Base-by-base conservation (phyloP, 805 yeast genomes). In the Yamadazyma scolyti region DNA sequence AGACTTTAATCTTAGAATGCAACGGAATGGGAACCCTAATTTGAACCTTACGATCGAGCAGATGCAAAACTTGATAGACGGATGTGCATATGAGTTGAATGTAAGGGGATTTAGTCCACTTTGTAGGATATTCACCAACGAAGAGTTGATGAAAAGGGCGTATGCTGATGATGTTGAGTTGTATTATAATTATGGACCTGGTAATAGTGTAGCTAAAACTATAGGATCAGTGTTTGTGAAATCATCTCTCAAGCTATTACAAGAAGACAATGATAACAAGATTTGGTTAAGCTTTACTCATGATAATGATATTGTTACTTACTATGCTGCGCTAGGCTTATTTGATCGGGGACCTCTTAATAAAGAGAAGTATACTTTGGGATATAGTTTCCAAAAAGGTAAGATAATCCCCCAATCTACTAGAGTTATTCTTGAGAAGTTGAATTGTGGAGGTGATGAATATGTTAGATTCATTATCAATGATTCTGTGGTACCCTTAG, bases 61-160 rank as follows among this genome's bases (percentile, higher is more conserved):
- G 43, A 72, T 78, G 13, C 55, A 50, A 23, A 54, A 52, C 16
- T 44, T 84, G 39, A 77, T 81, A 44, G 64, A 66, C 7, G 68
- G 77, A 56, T 83, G 94, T 58, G 87, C 86, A 3, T 85, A 68
- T 51, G 95, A 86, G 54, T 57, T 82, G 30, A 85, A 84, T 35
- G 82, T 77, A 9, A 66, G 65, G 36, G 94, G 90, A 9, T 49
- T 58, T 30, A 79, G 89, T 10, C 68, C 69, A 18, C 73, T 83
- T 37, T 83, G 93, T 53, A 66, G 68, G 20, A 64, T 81, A 20
- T 77, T 85, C 57, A 79, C 85, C 21, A 68, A 67, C 44, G 77
- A 77, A n/a, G 90, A 84, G 37, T 79, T 77, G 65, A 54, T 80
- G 30, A 72, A 71, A 19, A 71, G 68, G 44, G 79, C 79, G 32